Evolutionary conservation across 768 basidiomycete genomes (phyloP).

Genomic region (Royoungia palumana): DNA sequence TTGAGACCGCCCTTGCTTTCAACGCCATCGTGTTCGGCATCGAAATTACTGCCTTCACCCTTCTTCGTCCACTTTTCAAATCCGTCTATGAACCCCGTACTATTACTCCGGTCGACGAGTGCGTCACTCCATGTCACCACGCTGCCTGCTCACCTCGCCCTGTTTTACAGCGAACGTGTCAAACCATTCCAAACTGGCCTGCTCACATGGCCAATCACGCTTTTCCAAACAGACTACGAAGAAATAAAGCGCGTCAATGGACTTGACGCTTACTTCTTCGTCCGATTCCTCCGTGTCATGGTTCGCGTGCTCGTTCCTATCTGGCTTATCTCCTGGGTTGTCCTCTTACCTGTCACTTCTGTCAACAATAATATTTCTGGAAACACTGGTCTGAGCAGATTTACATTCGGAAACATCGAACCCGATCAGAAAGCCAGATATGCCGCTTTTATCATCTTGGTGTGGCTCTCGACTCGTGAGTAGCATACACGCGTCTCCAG

Average conservation of each 20-base stretch:
- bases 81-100: slow-evolving; percentile 88
- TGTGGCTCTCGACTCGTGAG: slow-evolving; percentile 77
- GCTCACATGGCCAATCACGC: slow-evolving; percentile 63
- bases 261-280: slow-evolving; percentile 90
- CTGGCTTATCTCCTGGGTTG: slow-evolving; percentile 85
- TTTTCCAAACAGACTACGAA: slow-evolving; percentile 60
- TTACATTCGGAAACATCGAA: slow-evolving; percentile 80
- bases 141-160: not conserved
- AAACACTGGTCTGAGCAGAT: slow-evolving; percentile 58
- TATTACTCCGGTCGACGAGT: slow-evolving; percentile 50
- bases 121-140: slow-evolving; percentile 19
- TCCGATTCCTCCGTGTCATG: slow-evolving; percentile 87
- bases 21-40: slow-evolving; percentile 70
- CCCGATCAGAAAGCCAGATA: slow-evolving; percentile 51
- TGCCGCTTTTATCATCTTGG: slow-evolving; percentile 74
- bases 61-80: slow-evolving; percentile 81
- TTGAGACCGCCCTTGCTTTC: slow-evolving; percentile 81
- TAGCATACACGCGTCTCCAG: not conserved
- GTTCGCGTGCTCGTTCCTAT: slow-evolving; percentile 79
- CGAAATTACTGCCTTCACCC: slow-evolving; percentile 75
- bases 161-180: slow-evolving; percentile 50
- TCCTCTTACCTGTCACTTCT: slow-evolving; percentile 75
- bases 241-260: slow-evolving; percentile 70
- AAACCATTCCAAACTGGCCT: slow-evolving; percentile 46
- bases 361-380: slow-evolving; percentile 46